Base-by-base conservation (phyloP, 2,329 filamentous ascomycete species). In the Fusarium goolgardi region DNA sequence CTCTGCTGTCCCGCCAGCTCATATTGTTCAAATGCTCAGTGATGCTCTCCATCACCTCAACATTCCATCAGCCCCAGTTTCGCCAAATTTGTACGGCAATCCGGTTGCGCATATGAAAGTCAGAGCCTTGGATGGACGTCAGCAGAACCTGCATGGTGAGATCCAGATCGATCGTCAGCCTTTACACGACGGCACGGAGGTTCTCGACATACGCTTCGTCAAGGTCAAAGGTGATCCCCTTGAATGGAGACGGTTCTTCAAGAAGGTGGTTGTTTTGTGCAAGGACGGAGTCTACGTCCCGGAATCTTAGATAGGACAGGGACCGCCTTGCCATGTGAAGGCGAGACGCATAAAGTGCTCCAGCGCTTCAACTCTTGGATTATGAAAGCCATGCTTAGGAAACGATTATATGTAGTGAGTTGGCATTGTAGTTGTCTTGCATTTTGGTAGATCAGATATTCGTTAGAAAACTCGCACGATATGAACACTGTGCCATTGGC, bases 211-310 rank as follows among this genome's bases (percentile, higher is more conserved):
- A 29, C 86, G 93, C 52, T 98, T 99, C 76, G 87, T 96, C 70
- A 99, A 99, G 81, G 86, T 92, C 55, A 97, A 97, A 81, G 96
- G 96, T 8, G 96, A 99, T 81, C 96, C 96, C 7, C 81, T 99
- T 50, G 95, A 98, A 81, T 99, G 96, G 96, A 88, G 96, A 63
- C 85, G 96, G 34, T 93, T 99, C 77, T 99, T 99, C 84, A 99
- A 99, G 81, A 94, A 93, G 78, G 87, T 97, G n/a, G 92, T 92
- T 31, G 84, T 96, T 67, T 83, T 95, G 63, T 96, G 94, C 80
- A 92, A 92, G 75, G 93, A 97, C 76, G 93, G 89, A 11, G 90
- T 98, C 44, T 92, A 89, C 77, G 78, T 82, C 60, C 80, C 81
- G 4, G 80, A 83, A 46, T 63, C 76, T 66, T 81, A 81, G 77